Base-by-base conservation (phyloP, 2,329 filamentous ascomycete genomes). In the Aspergillus neoniger region DNA sequence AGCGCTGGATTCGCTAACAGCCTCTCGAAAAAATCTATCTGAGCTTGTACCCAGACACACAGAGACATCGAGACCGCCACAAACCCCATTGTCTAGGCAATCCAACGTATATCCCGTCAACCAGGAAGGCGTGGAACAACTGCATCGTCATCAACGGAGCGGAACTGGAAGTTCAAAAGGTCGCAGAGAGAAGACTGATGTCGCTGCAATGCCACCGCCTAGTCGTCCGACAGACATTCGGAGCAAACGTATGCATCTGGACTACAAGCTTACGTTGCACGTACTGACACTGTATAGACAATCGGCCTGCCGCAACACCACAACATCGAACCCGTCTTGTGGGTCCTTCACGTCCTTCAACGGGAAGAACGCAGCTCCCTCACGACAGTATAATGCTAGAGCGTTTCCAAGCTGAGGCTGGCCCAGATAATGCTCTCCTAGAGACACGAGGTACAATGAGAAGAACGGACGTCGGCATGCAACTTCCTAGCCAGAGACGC, bases 101-200 rank as follows among this genome's bases (percentile, higher is more conserved):
- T 67, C 66, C 39, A 66, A 63, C 49, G 53, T 60, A 2, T 72
- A 64, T 21, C 59, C 67, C 8, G 57, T 69, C 7, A 63, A 69
- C 36, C 66, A 65, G 19, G 69, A 70, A 8, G 74, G 73, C 2
- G 68, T 74, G 1, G 76, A 79, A 43, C 73, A 73, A 55, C 63
- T 79, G 1, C 74, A 78, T 65, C 70, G 71, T 25, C 70, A 77
- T 59, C 77, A 79, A 49, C 71, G 74, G 48, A 79, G 76, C 58
- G 77, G 73, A 2, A 77, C 74, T 25, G 75, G 74, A 2, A 76
- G 74, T 54, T 77, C 74, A 3, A 76, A 67, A 39, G 65, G 67
- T 1, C 59, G 60, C 17, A 72, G 67, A 15, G 70, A 65, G 51
- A 65, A 58, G 25, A 32, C 60, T 19, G 68, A 70, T 44, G 50